Evolutionary conservation across 2,329 filamentous ascomycete species (phyloP), one percentile per base, ranked within the genome.

Genomic region (Leptoxyphium fumago): DNA sequence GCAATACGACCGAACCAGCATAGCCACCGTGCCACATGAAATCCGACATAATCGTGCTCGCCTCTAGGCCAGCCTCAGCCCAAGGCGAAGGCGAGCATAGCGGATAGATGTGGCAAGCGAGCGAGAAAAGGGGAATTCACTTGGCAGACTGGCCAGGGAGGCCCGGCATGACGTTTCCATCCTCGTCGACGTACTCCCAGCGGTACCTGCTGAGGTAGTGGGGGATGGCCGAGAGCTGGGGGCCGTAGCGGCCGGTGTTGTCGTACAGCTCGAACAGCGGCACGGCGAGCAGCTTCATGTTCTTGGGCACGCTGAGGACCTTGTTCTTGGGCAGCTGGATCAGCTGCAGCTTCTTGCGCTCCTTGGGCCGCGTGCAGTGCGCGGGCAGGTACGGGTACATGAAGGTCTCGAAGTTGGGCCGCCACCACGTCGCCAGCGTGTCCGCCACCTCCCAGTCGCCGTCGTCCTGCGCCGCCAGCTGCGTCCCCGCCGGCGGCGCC

Each of bases 351-450:
- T 98, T 98, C 73, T 98, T 98, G 71, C 89, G 94, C 70, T 98
- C 91, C 71, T 98, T 98, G 7, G 91, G 91, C 43, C 91, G 74
- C 14, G 89, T 95, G 49, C 95, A 86, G 67, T 98, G 91, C 14
- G 88, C 86, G 7, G 91, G 91, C 45, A 96, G 82, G 65, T 95
- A 98, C 1, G 91, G 91, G 63, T 98, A 98, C 87, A 98, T 95
- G 72, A 96, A 96, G 2, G 91, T 96, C 72, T 98, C 91, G 62
- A 96, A 95, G 70, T 96, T 98, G 43, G 91, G 91, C 46, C 91
- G 75, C 87, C 89, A 98, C 91, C 91, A 98, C 68, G 95, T 88
- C 43, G 91, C 89, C 45, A 98, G 73, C 41, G 88, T 94, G 62
- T 96, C 91, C 55, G 84, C 86, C 54, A 98, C 79, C 62, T 93